A percentile compares a stretch with the other conserved stretches of the same genome.
Conservation (phyloP, 1,139 yeast genomes). For the Candida sp. region DNA sequence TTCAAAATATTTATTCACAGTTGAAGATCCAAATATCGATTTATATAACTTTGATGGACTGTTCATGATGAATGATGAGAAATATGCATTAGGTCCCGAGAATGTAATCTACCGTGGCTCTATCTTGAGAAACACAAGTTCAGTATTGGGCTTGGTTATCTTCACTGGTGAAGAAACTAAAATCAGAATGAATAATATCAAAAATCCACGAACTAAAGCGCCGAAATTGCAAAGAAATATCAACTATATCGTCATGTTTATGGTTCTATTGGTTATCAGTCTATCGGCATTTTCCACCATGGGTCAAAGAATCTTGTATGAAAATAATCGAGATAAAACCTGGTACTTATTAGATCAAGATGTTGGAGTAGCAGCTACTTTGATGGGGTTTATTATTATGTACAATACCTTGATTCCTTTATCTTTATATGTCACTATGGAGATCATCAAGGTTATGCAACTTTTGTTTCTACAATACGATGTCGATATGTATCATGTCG, state of each 20-base stretch:
- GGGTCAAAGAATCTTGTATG: constrained; percentile 62
- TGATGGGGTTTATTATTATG: constrained; percentile 97
- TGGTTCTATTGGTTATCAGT: constrained; percentile 78
- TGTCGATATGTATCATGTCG: constrained; percentile 89
- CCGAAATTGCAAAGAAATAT: constrained; percentile 86
- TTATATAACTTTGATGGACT: constrained; percentile 88
- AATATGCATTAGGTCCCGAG: constrained; percentile 69
- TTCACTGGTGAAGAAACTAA: constrained; percentile 97
- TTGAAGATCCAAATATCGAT: constrained; percentile 91
- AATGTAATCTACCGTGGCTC: constrained; percentile 89
- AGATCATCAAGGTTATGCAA: constrained; percentile 87
- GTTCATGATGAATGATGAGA: constrained; percentile 16
- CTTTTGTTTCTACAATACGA: constrained; percentile 80
- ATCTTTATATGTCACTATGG: constrained; percentile 95
- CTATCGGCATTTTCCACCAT: constrained; percentile 79
- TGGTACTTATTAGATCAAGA: constrained; percentile 79
- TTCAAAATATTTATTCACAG: constrained; percentile 52
- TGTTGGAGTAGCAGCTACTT: constrained; percentile 85
- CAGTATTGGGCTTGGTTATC: constrained; percentile 73
- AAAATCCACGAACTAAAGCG: constrained; percentile 86
- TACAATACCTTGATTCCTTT: constrained; percentile 93
- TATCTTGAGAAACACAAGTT: constrained; percentile 75
- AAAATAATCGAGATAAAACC: constrained; percentile 39
- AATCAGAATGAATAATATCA: constrained; percentile 91
- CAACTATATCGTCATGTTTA: constrained; percentile 78